Conservation (phyloP, 1,284 basidiomycete genomes). For the Cutaneotrichosporon sp. region DNA sequence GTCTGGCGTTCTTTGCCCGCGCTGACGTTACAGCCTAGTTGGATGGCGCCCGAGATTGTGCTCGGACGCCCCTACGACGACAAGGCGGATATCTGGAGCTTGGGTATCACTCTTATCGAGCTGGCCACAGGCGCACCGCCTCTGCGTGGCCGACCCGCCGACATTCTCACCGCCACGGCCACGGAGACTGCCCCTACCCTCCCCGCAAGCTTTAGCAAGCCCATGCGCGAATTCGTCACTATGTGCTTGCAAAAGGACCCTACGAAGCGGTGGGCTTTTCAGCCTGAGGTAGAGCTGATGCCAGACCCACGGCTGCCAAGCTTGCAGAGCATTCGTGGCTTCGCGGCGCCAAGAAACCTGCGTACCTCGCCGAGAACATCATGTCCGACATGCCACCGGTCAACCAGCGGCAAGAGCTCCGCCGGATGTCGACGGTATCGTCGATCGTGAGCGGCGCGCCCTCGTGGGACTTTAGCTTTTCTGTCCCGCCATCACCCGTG, state of each 20-base stretch:
- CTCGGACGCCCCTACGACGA: constrained; percentile 79
- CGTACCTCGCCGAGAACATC: constrained; percentile 32
- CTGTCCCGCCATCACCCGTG: constrained; percentile 28
- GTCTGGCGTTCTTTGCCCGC: too few species aligned
- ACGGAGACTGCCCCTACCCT: constrained; percentile 6
- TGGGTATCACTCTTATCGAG: constrained; percentile 66
- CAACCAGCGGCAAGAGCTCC: constrained; percentile 35
- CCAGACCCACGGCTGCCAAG: constrained; percentile 23
- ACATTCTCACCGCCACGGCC: constrained; percentile 9
- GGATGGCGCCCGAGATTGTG: constrained; percentile 98
- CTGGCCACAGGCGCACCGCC: constrained; percentile 36
- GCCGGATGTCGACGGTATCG: constrained; percentile 32
- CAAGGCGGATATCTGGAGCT: constrained; percentile 94
- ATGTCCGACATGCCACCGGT: constrained; percentile 29
- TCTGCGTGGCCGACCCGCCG: constrained; percentile 2
- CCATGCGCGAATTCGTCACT: constrained; percentile 82
- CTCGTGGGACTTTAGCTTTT: constrained; percentile 40
- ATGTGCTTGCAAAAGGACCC: constrained; percentile 77
- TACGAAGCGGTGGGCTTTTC: constrained; percentile 56
- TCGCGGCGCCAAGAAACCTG: constrained; percentile 26
- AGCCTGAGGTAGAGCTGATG: neutral
- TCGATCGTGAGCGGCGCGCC: constrained; percentile 32
- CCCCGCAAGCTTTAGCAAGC: constrained; percentile 55
- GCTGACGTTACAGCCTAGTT: constrained; percentile 59
- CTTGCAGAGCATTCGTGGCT: constrained; percentile 36